These are phyloP conservation scores for Leptographium procerum DNA, from an alignment of 2,329 filamentous ascomycete genomes.

Conservation along the genomic window DNA sequence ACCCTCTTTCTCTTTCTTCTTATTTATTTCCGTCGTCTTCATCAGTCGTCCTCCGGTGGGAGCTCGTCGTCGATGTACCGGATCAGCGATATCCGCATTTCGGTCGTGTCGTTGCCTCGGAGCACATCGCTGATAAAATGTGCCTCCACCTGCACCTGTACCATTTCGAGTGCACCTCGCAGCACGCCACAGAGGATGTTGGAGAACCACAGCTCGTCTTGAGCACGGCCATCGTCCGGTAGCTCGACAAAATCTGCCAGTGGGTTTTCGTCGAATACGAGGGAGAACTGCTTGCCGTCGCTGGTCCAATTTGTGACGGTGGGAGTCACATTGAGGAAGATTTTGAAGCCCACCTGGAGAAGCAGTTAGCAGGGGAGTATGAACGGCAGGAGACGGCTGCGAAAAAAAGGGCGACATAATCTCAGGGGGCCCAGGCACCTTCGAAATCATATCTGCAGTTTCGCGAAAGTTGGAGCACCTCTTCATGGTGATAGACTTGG, in stretches of 20 bases:
- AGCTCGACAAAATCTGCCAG: slow-evolving; percentile 95
- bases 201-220: slow-evolving; percentile 97
- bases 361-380: not conserved
- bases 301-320: slow-evolving; percentile 90
- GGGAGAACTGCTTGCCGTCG: slow-evolving; percentile 91
- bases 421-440: slow-evolving; percentile 33
- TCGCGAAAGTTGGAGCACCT: slow-evolving; percentile 88
- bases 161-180: slow-evolving; percentile 89
- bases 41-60: slow-evolving; percentile 86
- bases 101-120: slow-evolving; percentile 87
- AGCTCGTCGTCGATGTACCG: slow-evolving; percentile 96
- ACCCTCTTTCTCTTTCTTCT: not conserved
- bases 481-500: slow-evolving; percentile 83
- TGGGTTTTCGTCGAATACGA: slow-evolving; percentile 95
- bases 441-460: slow-evolving; percentile 92
- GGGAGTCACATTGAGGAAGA: slow-evolving; percentile 94
- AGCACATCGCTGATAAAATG: slow-evolving; percentile 93
- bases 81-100: slow-evolving; percentile 88
- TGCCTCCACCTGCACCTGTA: slow-evolving; percentile 97
- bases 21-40: not conserved
- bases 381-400: not conserved
- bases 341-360: slow-evolving; percentile 89
- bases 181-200: slow-evolving; percentile 94
- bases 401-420: not conserved
- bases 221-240: slow-evolving; percentile 86